These are phyloP conservation scores for Porcisia deanei DNA, from an alignment of 208 protist genomes.

Conservation along the genomic window DNA sequence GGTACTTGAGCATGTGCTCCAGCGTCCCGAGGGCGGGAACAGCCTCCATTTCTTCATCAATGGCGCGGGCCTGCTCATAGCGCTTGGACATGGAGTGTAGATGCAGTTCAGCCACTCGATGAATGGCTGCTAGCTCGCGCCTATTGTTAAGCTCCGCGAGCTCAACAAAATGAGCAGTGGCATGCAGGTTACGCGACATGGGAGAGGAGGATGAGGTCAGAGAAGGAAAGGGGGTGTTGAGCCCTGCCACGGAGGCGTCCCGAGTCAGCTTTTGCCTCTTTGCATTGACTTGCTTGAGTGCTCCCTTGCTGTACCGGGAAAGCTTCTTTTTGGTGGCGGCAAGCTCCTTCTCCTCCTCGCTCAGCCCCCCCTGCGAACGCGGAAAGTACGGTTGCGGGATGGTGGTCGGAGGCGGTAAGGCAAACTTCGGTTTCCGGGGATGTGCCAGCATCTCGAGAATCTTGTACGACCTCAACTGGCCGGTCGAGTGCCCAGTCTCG, in stretches of 20 bases:
- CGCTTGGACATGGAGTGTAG: not conserved
- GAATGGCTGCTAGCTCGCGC: not conserved
- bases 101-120: conserved; percentile 2
- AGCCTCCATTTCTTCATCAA: conserved; percentile 14
- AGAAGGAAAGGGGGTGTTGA: conserved; percentile 1
- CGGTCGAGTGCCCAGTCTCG: not conserved
- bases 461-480: not conserved
- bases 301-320: not conserved
- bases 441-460: not conserved
- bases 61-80: conserved; percentile 9
- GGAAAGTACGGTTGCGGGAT: conserved; percentile 19
- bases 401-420: not conserved
- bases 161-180: not conserved
- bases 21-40: conserved; percentile 11
- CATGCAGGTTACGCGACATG: too few relatives aligned
- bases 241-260: not conserved
- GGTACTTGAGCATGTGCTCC: conserved; percentile 23
- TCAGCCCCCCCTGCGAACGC: not conserved
- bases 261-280: not conserved
- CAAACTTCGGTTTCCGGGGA: not conserved
- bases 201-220: not conserved
- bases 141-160: not conserved
- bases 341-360: conserved; percentile 6
- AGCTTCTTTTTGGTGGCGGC: not conserved
- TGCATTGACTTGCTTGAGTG: too few relatives aligned